Base-by-base conservation (phyloP, 257 asterid genomes). In the Henckelia pumila region DNA sequence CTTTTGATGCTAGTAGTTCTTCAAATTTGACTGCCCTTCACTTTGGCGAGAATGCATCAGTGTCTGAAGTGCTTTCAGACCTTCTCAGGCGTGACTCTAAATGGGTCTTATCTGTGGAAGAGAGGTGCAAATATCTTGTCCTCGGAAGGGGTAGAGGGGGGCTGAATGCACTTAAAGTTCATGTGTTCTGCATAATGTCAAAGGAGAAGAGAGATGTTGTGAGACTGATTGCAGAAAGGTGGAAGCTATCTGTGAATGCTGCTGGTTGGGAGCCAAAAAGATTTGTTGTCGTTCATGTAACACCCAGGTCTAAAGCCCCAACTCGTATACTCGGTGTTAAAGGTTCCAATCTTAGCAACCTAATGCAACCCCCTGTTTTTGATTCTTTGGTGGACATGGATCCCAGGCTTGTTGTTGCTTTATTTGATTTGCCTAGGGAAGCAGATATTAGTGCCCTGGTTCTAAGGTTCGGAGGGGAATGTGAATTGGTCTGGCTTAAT, bases 181-280 rank as follows among this genome's bases (percentile, higher is more conserved):
- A 94, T 26, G 96, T 94, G 1, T 91, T 94, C 81, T 88, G 95
- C 61, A 83, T 82, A 33, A 94, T 91, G 97, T 19, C 81, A 14
- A 88, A 91, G 80, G 99, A 94, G 28, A 91, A 87, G 85, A 77
- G 95, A 76, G 99, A 94, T 71, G 92, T 87, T 4, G 82, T 94
- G 74, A 81, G 91, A 81, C 78, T 91, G 66, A 89, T 94, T 64
- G 97, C 96, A 9, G 96, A 89, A 23, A 85, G 99, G 74, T 94
- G 99, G 99, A 94, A 94, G 80, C 96, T 94, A 49, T 73, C 96
- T 3, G 82, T 91, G 32, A 81, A 76, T 75, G 85, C 91, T 35
- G 97, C 92, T 70, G 97, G 99, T 26, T 91, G 97, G 97, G 99
- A 94, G 84, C 99, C 99, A n/a, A 94, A 91, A 74, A 78, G 96